phyloP scores from a whole-genome alignment of 2,329 filamentous ascomycete genomes.

The Sporothrix brasiliensis region DNA sequence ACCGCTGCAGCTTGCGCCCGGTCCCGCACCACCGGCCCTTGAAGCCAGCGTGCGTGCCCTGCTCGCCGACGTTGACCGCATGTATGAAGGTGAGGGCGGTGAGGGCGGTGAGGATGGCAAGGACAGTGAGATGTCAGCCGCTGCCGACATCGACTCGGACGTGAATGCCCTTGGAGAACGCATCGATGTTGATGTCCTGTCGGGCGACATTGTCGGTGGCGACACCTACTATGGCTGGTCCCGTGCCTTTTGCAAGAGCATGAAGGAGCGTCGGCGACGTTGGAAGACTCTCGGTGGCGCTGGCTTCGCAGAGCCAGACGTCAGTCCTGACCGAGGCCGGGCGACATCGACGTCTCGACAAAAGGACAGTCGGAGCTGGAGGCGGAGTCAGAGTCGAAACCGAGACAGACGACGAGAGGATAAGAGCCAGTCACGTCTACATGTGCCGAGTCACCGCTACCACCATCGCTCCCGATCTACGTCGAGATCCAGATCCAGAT shows the following conservation, averaged over 20 bases:
- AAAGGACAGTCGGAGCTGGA: constrained; percentile 9
- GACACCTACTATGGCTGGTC: constrained; percentile 92
- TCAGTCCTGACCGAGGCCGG: neutral
- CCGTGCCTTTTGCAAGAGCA: constrained; percentile 74
- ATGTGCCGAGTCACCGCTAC: neutral
- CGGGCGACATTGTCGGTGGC: constrained; percentile 64
- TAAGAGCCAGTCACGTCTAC: neutral
- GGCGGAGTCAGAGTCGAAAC: constrained; percentile 12
- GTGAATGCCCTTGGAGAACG: constrained; percentile 76
- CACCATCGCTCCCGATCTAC: neutral
- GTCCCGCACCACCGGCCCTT: constrained; percentile 68
- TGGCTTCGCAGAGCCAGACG: neutral
- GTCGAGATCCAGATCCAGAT: constrained; percentile 1
- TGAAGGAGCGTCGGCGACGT: constrained; percentile 61
- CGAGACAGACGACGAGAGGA: constrained; percentile 1
- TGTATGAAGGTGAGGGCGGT: constrained; percentile 58
- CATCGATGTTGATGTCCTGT: constrained; percentile 66
- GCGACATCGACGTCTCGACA: neutral
- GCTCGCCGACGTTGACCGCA: constrained; percentile 67
- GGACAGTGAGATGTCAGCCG: constrained; percentile 45
- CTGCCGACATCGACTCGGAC: constrained; percentile 58
- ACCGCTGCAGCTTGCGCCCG: constrained; percentile 69
- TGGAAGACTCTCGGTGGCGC: constrained; percentile 22
- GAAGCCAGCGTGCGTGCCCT: constrained; percentile 70
- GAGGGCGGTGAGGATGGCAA: constrained; percentile 40